Conservation (phyloP, 1,139 yeast genomes). For the Lodderomyces margitis region DNA sequence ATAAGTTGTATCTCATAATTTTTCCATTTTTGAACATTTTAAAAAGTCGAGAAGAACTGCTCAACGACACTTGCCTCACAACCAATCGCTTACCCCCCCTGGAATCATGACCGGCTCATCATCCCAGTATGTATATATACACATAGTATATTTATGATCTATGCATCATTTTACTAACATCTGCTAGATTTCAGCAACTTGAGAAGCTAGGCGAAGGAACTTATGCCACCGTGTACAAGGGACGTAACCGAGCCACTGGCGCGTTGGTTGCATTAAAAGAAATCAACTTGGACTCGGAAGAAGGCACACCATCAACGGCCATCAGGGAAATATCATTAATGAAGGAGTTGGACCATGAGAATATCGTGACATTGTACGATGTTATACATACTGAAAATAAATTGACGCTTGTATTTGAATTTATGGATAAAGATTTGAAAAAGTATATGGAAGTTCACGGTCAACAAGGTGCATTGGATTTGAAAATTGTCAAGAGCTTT, state of each 20-base stretch:
- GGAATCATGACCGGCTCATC: slow-evolving; percentile 25
- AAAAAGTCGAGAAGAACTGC: too few relatives aligned
- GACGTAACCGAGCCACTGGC: slow-evolving; percentile 88
- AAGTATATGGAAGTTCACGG: slow-evolving; percentile 91
- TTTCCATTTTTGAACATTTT: slow-evolving; percentile 3
- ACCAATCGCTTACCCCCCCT: background rate
- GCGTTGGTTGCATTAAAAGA: slow-evolving; percentile 93
- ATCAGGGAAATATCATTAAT: slow-evolving; percentile 92
- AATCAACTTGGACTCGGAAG: slow-evolving; percentile 91
- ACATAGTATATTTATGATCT: too few relatives aligned
- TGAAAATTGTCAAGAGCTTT: slow-evolving; percentile 78
- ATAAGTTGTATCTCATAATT: background rate
- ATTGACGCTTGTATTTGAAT: slow-evolving; percentile 88
- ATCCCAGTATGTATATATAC: slow-evolving; percentile 26
- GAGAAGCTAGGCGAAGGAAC: slow-evolving; percentile 98
- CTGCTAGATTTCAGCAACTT: slow-evolving; percentile 50
- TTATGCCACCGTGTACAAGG: slow-evolving; percentile 96
- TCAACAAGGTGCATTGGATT: slow-evolving; percentile 76
- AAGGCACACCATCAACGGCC: slow-evolving; percentile 98
- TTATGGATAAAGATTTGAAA: slow-evolving; percentile 90
- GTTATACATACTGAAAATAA: slow-evolving; percentile 97
- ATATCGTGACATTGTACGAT: slow-evolving; percentile 88
- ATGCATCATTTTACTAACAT: slow-evolving; percentile 2
- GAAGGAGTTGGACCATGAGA: slow-evolving; percentile 95
- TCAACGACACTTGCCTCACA: background rate